phyloP scores from a whole-genome alignment of 768 basidiomycete genomes.

The Boletus reticulatus region DNA sequence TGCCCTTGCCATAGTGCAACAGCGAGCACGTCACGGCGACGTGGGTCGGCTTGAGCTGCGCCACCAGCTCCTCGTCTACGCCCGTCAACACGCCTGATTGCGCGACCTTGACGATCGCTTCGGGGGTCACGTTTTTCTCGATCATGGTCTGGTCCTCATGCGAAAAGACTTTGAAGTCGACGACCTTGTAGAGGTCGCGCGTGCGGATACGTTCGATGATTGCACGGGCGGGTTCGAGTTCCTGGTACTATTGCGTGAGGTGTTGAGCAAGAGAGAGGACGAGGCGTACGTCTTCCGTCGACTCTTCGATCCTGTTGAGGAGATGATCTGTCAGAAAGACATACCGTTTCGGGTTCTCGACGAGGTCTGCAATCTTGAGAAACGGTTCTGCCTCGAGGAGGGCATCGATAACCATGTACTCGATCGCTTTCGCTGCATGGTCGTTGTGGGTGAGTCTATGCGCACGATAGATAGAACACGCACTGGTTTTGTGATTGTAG shows the following conservation, averaged over 20 bases:
- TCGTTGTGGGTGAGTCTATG: neutral
- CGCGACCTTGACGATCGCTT: constrained; percentile 44
- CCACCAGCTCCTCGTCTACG: constrained; percentile 29
- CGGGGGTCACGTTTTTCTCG: constrained; percentile 34
- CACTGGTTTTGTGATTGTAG: constrained; percentile 75
- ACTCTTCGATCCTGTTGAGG: constrained; percentile 55
- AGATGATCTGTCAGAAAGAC: constrained; percentile 70
- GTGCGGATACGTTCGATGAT: constrained; percentile 60
- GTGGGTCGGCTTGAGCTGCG: constrained; percentile 42
- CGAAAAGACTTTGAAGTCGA: constrained; percentile 60
- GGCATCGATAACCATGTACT: constrained; percentile 83
- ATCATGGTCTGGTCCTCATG: constrained; percentile 30
- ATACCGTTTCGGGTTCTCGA: constrained; percentile 58
- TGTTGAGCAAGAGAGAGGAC: too few species aligned
- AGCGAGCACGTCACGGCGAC: constrained; percentile 60
- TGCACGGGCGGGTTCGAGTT: constrained; percentile 52
- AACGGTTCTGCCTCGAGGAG: constrained; percentile 65
- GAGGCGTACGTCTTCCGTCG: constrained; percentile 31
- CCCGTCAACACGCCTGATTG: constrained; percentile 25
- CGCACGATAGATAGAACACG: neutral
- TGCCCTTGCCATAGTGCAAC: constrained; percentile 80
- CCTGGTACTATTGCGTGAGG: constrained; percentile 37
- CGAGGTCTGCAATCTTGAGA: constrained; percentile 55
- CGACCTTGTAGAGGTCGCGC: constrained; percentile 67
- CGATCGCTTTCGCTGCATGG: constrained; percentile 64